Percentiles rank a stretch among this genome's conserved stretches.
Evolutionary conservation across 805 yeast genomes (phyloP).

Genomic region (Ogataea corticis): DNA sequence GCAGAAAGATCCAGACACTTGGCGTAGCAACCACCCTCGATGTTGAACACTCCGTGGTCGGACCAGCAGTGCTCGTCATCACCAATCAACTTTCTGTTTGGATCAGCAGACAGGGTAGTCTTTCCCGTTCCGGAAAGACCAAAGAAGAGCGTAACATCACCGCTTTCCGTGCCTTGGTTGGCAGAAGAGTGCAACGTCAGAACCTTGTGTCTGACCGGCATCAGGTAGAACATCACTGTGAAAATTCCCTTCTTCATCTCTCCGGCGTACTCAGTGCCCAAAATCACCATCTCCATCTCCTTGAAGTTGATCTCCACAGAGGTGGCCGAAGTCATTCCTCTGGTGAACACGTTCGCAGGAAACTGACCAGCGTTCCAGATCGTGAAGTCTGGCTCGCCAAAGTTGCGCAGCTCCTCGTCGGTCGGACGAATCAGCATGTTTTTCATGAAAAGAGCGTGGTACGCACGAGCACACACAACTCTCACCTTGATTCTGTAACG

Average conservation of each 20-base stretch:
- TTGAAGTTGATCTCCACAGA: conserved; percentile 96
- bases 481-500: conserved; percentile 94
- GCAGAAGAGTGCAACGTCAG: conserved; percentile 94
- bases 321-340: conserved; percentile 96
- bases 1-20: conserved; percentile 86
- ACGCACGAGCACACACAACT: conserved; percentile 96
- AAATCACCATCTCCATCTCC: conserved; percentile 97
- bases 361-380: conserved; percentile 98
- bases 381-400: conserved; percentile 97
- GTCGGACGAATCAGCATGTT: conserved; percentile 97
- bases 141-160: conserved; percentile 92
- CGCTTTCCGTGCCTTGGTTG: conserved; percentile 78
- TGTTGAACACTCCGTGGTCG: conserved; percentile 96
- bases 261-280: conserved; percentile 99
- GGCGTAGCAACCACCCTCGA: conserved; percentile 99
- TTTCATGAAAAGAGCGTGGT: conserved; percentile 97
- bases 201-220: conserved; percentile 92
- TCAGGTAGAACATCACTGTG: conserved; percentile 97
- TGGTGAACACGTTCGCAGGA: conserved; percentile 95
- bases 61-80: conserved; percentile 99
- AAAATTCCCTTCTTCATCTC: conserved; percentile 99
- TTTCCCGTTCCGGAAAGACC: conserved; percentile 98
- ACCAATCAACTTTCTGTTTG: conserved; percentile 89
- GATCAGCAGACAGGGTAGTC: conserved; percentile 96
- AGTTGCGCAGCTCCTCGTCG: conserved; percentile 78